phyloP scores from a whole-genome alignment of 257 asterid species.

The Plectranthus barbatus region DNA sequence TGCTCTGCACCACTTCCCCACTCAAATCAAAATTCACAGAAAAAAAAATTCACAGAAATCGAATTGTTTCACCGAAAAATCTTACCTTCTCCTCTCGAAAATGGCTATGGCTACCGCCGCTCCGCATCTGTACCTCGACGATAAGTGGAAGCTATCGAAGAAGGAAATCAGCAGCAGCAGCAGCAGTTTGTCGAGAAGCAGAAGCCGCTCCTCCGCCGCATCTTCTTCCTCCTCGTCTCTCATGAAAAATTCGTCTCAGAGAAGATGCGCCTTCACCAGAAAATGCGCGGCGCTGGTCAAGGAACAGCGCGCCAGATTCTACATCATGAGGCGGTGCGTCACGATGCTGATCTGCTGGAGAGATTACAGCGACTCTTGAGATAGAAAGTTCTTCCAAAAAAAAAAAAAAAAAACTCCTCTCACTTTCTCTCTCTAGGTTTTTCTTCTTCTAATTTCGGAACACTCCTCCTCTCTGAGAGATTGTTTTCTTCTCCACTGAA shows the following conservation, averaged over 20 bases:
- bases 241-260: constrained; percentile 23
- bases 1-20: not conserved
- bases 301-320: constrained; percentile 80
- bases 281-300: constrained; percentile 75
- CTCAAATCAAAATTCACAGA: constrained; percentile 5
- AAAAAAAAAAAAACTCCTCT: not conserved
- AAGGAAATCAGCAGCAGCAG: constrained; percentile 12
- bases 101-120: constrained; percentile 16
- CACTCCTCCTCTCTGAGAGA: constrained; percentile 58
- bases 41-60: not conserved
- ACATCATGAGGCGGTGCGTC: constrained; percentile 84
- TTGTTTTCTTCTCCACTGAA: constrained; percentile 18
- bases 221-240: constrained; percentile 8
- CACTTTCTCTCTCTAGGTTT: not conserved
- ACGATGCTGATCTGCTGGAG: constrained; percentile 93
- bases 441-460: not conserved
- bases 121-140: constrained; percentile 24
- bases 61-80: too few relatives aligned
- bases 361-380: constrained; percentile 60
- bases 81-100: not conserved
- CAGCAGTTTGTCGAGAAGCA: constrained; percentile 16
- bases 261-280: constrained; percentile 62
- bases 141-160: constrained; percentile 33
- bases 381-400: too few relatives aligned
- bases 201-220: constrained; percentile 22